These are phyloP conservation scores for Geotrichum europaeum DNA, from an alignment of 1,139 yeast species.

Conservation along the genomic window DNA sequence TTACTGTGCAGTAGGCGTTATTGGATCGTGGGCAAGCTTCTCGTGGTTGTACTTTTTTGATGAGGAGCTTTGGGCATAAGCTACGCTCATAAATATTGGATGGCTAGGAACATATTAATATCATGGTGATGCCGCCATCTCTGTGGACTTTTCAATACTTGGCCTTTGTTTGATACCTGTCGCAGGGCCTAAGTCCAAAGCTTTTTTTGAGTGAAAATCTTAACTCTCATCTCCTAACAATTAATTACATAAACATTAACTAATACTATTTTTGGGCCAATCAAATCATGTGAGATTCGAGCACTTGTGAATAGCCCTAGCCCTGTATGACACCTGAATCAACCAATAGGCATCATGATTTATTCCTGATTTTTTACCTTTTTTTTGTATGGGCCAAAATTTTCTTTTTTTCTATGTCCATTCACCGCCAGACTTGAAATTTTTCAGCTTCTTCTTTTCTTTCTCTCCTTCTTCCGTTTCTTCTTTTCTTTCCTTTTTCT, in stretches of 20 bases:
- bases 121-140: neutral
- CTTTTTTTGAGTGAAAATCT: neutral
- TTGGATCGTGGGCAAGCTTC: constrained; percentile 84
- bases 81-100: neutral
- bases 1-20: constrained; percentile 79
- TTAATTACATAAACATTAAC: neutral
- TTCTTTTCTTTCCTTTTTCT: neutral
- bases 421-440: neutral
- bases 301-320: neutral
- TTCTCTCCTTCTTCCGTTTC: neutral
- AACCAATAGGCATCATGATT: neutral
- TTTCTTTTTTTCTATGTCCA: neutral
- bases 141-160: neutral
- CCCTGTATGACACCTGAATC: neutral
- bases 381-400: constrained; percentile 3
- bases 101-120: neutral
- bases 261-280: neutral
- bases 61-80: constrained; percentile 28
- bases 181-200: neutral
- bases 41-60: constrained; percentile 77
- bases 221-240: neutral
- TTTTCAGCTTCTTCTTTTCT: constrained; percentile 2
- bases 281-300: neutral
- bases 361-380: neutral
- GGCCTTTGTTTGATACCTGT: neutral